Percentiles rank a stretch among this genome's conserved stretches.
phyloP scores from a whole-genome alignment of 441 rosid genomes.

The Pelargonium australe region DNA sequence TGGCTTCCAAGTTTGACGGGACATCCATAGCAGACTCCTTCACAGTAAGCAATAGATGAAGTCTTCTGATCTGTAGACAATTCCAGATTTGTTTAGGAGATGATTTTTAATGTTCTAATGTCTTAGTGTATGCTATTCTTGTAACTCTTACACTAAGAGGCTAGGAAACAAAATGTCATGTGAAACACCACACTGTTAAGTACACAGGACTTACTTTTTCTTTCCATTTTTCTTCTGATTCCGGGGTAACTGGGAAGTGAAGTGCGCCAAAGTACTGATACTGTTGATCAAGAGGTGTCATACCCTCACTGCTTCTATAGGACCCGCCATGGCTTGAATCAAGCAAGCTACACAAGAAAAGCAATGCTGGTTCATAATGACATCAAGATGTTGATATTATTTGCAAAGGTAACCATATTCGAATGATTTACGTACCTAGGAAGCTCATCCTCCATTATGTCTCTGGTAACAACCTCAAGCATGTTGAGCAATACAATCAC shows the following conservation, averaged over 20 bases:
- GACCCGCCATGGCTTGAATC: conserved; percentile 71
- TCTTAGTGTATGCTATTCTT: background rate
- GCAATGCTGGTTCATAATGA: conserved; percentile 15
- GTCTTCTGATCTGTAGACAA: conserved; percentile 67
- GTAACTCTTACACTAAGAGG: too few species aligned
- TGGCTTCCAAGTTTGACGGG: conserved; percentile 95
- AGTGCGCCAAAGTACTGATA: conserved; percentile 81
- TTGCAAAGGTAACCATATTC: conserved; percentile 14
- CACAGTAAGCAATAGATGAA: conserved; percentile 78
- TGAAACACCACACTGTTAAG: background rate
- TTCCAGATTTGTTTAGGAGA: background rate
- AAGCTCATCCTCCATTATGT: conserved; percentile 72
- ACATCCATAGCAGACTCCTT: conserved; percentile 99
- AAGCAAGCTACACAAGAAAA: conserved; percentile 38
- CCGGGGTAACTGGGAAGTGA: conserved; percentile 61
- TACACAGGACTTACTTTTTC: conserved; percentile 58
- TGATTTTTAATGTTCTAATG: background rate
- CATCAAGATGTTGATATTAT: conserved; percentile 9
- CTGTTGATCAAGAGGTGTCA: conserved; percentile 51
- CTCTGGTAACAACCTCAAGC: conserved; percentile 92
- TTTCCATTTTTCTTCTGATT: conserved; percentile 79
- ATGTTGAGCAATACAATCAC: conserved; percentile 96
- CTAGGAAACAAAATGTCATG: background rate
- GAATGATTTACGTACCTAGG: conserved; percentile 40
- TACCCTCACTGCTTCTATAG: conserved; percentile 48